Conservation (phyloP, 495 filamentous ascomycete species). For the Sporormia fimetaria region DNA sequence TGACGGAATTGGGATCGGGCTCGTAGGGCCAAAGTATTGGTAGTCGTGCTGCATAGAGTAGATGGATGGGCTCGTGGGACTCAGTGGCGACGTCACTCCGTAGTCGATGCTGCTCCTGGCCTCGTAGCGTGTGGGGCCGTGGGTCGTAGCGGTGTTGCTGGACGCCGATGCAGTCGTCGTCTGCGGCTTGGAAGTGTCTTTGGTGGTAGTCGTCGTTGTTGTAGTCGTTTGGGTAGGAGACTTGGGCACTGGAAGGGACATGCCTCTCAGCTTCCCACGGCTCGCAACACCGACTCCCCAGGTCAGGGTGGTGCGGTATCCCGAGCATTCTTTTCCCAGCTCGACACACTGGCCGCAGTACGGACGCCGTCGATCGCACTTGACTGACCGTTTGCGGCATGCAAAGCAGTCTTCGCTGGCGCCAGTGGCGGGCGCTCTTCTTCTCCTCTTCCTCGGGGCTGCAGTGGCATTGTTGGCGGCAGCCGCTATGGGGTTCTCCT, state of each 20-base stretch:
- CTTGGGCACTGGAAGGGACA: conserved; percentile 74
- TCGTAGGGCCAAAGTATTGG: conserved; percentile 20
- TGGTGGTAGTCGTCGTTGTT: conserved; percentile 5
- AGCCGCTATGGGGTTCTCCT: conserved; percentile 3
- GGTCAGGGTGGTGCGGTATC: conserved; percentile 94
- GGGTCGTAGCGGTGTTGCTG: conserved; percentile 2
- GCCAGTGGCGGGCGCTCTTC: conserved; percentile 77
- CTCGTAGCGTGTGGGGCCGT: conserved; percentile 10
- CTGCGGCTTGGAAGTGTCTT: conserved; percentile 15
- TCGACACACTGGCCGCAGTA: conserved; percentile 95
- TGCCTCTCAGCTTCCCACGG: conserved; percentile 82
- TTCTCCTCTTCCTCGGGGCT: conserved; percentile 62
- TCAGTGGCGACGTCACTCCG: conserved; percentile 13
- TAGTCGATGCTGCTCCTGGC: conserved; percentile 16
- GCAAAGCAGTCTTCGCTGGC: conserved; percentile 94
- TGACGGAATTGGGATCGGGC: conserved; percentile 30
- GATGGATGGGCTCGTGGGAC: conserved; percentile 15
- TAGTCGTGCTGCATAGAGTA: conserved; percentile 24
- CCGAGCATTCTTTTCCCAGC: conserved; percentile 81
- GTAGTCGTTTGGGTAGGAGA: conserved; percentile 38
- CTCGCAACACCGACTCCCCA: conserved; percentile 97
- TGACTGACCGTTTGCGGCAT: conserved; percentile 67
- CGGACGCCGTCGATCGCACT: conserved; percentile 84
- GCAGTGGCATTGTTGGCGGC: conserved; percentile 14
- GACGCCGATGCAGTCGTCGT: conserved; percentile 11